Base-by-base conservation (phyloP, 495 filamentous ascomycete species). In the Lophium mytilinum region DNA sequence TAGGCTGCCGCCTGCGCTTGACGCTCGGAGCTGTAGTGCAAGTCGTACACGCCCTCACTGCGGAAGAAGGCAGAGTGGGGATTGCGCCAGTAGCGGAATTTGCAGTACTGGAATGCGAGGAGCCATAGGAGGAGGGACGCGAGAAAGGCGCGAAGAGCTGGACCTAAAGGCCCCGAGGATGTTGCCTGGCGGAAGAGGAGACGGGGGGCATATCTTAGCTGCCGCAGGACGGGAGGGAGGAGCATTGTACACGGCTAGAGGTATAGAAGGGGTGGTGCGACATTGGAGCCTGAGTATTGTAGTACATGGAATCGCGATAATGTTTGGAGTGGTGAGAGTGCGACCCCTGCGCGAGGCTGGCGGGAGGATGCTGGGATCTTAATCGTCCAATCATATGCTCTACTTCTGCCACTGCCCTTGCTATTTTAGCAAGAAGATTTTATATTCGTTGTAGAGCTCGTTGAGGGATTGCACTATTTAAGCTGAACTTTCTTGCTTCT, bases 31-130 rank as follows among this genome's bases (percentile, higher is more conserved):
- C 71, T 74, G 61, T 75, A 74, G 54, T 68, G 64, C 40, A 61
- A 66, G 30, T 73, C 68, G 63, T 69, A 73, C 49, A 66, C 71
- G 60, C 66, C 58, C 3, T 73, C 53, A 18, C 64, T 65, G 37
- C 61, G 64, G 60, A 73, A 74, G 57, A 74, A 74, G 34, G 71
- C 69, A 49, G 70, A 73, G 5, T 73, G 64, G 8, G 71, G 73
- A 50, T 75, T 69, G 56, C 73, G 71, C 62, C 72, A 75, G 41
- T 72, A 73, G 46, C 62, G 55, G 39, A 66, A 41, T 6, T 59
- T 62, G 17, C 69, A 66, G 53, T 69, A 72, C 6, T 15, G 12
- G 41, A 45, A 45, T n/a, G 41, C 41, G 41, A 45, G 41, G 2
- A 45, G 12, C 15, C 19, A 45, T 15, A 19, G 8, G 41, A 45